phyloP scores from a whole-genome alignment of 345 rosid species.

The Eucalyptus victrix region DNA sequence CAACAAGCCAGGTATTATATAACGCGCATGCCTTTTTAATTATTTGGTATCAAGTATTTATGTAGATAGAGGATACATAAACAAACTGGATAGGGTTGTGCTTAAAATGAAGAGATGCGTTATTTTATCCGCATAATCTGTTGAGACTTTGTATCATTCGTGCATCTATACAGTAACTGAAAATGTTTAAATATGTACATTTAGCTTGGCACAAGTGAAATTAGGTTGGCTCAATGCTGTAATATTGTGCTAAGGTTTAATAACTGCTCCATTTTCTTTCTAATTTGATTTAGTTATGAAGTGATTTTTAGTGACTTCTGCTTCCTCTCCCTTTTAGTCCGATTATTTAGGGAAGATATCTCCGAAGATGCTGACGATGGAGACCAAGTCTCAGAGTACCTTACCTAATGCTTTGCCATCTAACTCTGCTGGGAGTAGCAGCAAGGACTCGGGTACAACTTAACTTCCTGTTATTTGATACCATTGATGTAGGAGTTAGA shows the following conservation, averaged over 20 bases:
- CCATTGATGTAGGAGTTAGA: background rate
- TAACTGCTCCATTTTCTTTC: background rate
- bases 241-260: background rate
- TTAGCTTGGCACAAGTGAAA: background rate
- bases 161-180: background rate
- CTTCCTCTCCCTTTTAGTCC: constrained; percentile 19
- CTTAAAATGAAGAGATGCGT: background rate
- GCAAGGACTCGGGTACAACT: constrained; percentile 45
- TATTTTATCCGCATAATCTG: background rate
- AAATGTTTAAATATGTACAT: background rate
- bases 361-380: constrained; percentile 82
- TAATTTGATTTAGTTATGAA: background rate
- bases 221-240: background rate
- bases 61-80: background rate
- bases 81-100: background rate
- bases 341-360: constrained; percentile 79
- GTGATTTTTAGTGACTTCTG: background rate
- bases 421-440: constrained; percentile 20
- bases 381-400: constrained; percentile 45
- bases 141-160: background rate
- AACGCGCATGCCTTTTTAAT: background rate
- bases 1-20: constrained; percentile 48
- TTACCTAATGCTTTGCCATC: constrained; percentile 32
- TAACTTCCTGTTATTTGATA: background rate
- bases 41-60: background rate